Conservation (phyloP, 2,329 filamentous ascomycete species). For the Stenocarpella maydis region DNA sequence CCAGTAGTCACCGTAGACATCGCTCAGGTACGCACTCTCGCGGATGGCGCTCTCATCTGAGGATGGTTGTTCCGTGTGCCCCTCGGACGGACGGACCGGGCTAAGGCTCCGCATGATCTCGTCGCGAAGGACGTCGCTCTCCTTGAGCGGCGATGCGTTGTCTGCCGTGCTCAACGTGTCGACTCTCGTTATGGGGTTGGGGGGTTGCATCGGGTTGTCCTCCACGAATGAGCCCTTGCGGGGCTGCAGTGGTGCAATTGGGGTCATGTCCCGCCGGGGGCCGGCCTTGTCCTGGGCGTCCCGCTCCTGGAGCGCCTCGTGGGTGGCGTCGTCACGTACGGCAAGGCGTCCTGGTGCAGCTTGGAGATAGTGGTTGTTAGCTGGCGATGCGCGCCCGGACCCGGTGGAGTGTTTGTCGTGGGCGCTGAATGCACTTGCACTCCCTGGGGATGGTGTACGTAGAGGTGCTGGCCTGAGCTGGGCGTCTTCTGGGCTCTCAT, state of each 20-base stretch:
- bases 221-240: constrained; percentile 43
- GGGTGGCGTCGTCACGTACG: background rate
- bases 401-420: background rate
- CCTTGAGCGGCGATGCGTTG: constrained; percentile 65
- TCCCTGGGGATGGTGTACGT: constrained; percentile 29
- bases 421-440: constrained; percentile 20
- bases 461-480: constrained; percentile 30
- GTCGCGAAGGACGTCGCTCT: constrained; percentile 75
- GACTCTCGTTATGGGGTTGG: constrained; percentile 50
- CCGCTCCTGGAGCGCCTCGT: background rate
- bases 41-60: constrained; percentile 41
- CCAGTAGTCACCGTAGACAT: constrained; percentile 75
- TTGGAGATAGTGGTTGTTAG: constrained; percentile 23
- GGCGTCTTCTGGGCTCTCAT: constrained; percentile 28
- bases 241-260: constrained; percentile 55
- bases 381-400: constrained; percentile 21
- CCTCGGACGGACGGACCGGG: constrained; percentile 49
- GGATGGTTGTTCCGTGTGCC: background rate
- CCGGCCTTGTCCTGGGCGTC: constrained; percentile 1
- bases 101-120: constrained; percentile 78
- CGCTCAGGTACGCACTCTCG: constrained; percentile 70
- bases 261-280: constrained; percentile 3
- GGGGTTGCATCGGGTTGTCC: constrained; percentile 46
- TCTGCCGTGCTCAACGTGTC: constrained; percentile 58
- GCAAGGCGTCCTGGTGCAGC: background rate